These are phyloP conservation scores for Microbotryum intermedium DNA, from an alignment of 1,284 basidiomycete species.

Conservation along the genomic window DNA sequence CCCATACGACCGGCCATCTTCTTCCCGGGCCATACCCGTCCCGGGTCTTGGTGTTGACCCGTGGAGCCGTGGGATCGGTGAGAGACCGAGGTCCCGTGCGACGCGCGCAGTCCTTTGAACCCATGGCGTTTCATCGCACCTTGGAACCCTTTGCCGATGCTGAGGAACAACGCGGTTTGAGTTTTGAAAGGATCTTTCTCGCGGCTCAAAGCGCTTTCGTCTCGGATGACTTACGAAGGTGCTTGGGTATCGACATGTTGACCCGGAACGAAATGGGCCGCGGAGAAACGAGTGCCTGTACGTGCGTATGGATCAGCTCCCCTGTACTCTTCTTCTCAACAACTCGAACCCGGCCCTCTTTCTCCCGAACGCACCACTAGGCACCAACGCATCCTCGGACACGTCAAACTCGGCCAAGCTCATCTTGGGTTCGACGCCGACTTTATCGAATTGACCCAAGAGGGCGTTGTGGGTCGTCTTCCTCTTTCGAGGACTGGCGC, in stretches of 20 bases:
- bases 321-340: no score
- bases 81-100: conserved; percentile 92
- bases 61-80: conserved; percentile 91
- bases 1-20: conserved; percentile 98
- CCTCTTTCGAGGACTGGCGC: conserved; percentile 39
- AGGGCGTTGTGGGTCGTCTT: conserved; percentile 59
- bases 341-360: not conserved
- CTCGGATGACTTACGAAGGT: conserved; percentile 59
- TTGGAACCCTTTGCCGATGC: conserved; percentile 93
- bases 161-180: conserved; percentile 37
- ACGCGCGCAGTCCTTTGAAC: conserved; percentile 82
- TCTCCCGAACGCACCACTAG: conserved; percentile 57
- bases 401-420: conserved; percentile 84
- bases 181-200: not conserved
- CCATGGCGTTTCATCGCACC: conserved; percentile 96
- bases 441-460: conserved; percentile 78
- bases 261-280: conserved; percentile 93
- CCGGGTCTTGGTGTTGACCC: conserved; percentile 67
- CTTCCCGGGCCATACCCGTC: conserved; percentile 53
- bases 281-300: conserved; percentile 76
- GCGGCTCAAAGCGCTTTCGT: no score
- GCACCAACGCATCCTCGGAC: conserved; percentile 77
- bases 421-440: conserved; percentile 74
- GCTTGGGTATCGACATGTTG: conserved; percentile 92
- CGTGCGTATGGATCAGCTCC: not conserved